Evolutionary conservation across 495 filamentous ascomycete species (phyloP).

Genomic region (Penicillium odoratum): DNA sequence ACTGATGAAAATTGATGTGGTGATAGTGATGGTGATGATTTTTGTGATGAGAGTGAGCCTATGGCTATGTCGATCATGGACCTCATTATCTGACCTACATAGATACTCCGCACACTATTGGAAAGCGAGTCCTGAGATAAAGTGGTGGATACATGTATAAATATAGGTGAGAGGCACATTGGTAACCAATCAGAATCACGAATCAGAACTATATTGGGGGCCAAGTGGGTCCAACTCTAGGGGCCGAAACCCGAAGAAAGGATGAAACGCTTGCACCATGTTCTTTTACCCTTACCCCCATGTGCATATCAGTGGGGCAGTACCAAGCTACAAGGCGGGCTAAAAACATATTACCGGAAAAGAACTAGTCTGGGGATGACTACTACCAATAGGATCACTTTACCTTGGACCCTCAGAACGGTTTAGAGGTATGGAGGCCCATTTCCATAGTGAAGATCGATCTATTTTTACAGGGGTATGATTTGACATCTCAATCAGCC

Average conservation of each 20-base stretch:
- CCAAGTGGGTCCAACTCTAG: not conserved
- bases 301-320: not conserved
- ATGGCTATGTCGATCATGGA: not conserved
- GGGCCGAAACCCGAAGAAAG: not conserved
- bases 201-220: not conserved
- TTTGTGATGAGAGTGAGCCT: not conserved
- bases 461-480: slow-evolving; percentile 1
- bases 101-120: not conserved
- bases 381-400: not conserved
- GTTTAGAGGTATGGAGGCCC: not conserved
- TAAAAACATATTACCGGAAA: not conserved
- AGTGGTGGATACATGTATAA: not conserved
- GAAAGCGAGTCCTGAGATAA: not conserved
- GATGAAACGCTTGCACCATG: not conserved
- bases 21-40: not conserved
- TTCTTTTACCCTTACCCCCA: not conserved
- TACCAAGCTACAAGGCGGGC: not conserved
- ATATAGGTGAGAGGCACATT: not conserved
- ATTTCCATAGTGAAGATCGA: not conserved
- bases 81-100: not conserved
- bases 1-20: not conserved
- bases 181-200: not conserved
- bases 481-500: not conserved
- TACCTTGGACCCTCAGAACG: not conserved
- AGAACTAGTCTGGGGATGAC: not conserved